phyloP scores from a whole-genome alignment of 2,329 filamentous ascomycete species.

The Colletotrichum horii region DNA sequence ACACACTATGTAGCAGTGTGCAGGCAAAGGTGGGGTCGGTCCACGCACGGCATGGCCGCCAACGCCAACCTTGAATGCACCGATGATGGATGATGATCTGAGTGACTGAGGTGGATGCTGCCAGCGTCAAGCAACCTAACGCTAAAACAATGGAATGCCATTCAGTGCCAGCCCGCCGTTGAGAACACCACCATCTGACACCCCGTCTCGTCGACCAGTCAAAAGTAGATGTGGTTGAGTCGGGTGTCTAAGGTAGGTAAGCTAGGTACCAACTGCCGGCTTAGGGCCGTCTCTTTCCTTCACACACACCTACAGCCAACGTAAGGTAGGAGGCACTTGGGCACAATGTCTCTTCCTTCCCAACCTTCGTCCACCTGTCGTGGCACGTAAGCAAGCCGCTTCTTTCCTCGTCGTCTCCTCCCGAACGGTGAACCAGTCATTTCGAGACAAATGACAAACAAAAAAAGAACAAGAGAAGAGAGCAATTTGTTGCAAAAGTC shows the following conservation, averaged over 20 bases:
- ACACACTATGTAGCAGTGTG: too few species aligned
- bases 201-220: background rate
- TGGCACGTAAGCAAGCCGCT: background rate
- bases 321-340: background rate
- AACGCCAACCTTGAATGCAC: background rate
- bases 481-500: background rate
- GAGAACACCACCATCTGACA: background rate
- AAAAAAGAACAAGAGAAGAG: background rate
- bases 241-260: background rate
- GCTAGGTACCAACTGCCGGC: background rate
- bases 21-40: background rate
- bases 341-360: background rate
- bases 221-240: background rate
- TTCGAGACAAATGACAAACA: background rate
- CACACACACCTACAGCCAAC: background rate
- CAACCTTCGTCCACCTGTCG: background rate
- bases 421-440: background rate
- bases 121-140: background rate
- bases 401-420: background rate
- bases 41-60: background rate
- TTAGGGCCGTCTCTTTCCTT: background rate
- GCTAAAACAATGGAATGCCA: background rate
- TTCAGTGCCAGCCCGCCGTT: background rate
- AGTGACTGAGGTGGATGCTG: background rate
- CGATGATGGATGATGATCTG: background rate